These are phyloP conservation scores for Erigeron canadensis DNA, from an alignment of 129 eudicot genomes.

Conservation along the genomic window DNA sequence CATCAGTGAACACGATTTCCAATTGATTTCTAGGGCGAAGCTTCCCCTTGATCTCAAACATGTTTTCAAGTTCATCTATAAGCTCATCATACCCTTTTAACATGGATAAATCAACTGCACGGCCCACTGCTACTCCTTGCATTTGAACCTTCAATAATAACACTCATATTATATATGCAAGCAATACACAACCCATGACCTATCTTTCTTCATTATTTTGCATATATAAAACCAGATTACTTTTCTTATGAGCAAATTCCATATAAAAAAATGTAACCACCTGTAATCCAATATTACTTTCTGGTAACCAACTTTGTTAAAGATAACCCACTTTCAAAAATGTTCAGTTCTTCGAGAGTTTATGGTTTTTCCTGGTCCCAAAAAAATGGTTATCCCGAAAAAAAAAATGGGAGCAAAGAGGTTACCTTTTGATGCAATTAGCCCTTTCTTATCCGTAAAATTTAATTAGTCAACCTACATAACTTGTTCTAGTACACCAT, in stretches of 20 bases:
- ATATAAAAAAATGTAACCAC: too few relatives aligned
- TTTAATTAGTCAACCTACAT: too few relatives aligned
- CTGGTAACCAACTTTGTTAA: too few relatives aligned
- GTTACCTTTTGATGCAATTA: too few relatives aligned
- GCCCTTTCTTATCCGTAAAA: too few relatives aligned
- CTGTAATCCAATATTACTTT: too few relatives aligned
- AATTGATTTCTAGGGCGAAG: constrained; percentile 59
- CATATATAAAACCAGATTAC: not conserved
- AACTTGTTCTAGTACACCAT: too few relatives aligned
- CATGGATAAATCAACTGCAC: constrained; percentile 51
- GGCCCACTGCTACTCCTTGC: constrained; percentile 20
- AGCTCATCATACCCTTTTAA: constrained; percentile 65
- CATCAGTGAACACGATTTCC: constrained; percentile 87
- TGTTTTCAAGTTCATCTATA: constrained; percentile 60
- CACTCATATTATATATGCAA: not conserved
- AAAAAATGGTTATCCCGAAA: too few relatives aligned
- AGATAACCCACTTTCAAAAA: too few relatives aligned
- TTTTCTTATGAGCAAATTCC: not conserved
- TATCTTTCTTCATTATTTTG: not conserved
- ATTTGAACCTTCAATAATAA: constrained; percentile 7
- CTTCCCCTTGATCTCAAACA: constrained; percentile 82
- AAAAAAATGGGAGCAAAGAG: too few relatives aligned
- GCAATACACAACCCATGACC: not conserved
- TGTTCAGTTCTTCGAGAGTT: too few relatives aligned
- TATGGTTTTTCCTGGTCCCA: too few relatives aligned